Base-by-base conservation (phyloP, 164 flowering plant genomes). In the Houttuynia cordata region DNA sequence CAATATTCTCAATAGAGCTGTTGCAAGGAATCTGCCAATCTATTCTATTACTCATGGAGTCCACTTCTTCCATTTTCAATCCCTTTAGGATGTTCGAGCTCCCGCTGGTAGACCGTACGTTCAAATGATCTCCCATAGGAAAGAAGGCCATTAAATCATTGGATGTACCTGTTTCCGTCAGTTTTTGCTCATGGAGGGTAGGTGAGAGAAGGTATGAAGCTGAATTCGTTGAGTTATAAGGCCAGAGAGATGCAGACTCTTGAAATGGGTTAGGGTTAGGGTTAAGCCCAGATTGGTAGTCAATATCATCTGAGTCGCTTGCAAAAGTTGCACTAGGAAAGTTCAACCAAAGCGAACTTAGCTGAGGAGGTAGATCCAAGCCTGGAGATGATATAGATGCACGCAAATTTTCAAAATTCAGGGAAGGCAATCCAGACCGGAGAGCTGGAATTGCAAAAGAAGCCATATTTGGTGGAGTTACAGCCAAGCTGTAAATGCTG, bases 341-440 rank as follows among this genome's bases (percentile, higher is more conserved):
- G 76, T 78, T 85, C 80, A 80, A 60, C 40, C 85, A 88, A 62
- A 78, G 71, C 56, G 63, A 73, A 64, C 61, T 63, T n/a, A 73
- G 49, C 47, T 74, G 81, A 55, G 75, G 76, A 53, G 68, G 79
- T 14, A 68, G 68, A 67, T 78, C 79, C 62, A 61, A 66, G 42
- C 69, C 59, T 42, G 68, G 53, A 56, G 41, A 45, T 17, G 67
- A 66, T 41, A 59, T 61, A 34, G 62, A 39, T 30, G 67, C 23
- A 39, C 59, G 51, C 54, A 69, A 68, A 24, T 54, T n/a, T 19
- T 59, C 42, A 20, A 67, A 58, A 8, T 53, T 57, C 23, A 47
- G 24, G 13, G 39, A 49, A 51, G 39, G 30, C 21, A 54, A 17
- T 64, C 69, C 71, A 25, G 78, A 70, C 24, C 58, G 65, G 41